Evolutionary conservation across 371 early-diverging fungal species (phyloP), one percentile per base, ranked within the genome.

Genomic region (Umbelopsis sp.): DNA sequence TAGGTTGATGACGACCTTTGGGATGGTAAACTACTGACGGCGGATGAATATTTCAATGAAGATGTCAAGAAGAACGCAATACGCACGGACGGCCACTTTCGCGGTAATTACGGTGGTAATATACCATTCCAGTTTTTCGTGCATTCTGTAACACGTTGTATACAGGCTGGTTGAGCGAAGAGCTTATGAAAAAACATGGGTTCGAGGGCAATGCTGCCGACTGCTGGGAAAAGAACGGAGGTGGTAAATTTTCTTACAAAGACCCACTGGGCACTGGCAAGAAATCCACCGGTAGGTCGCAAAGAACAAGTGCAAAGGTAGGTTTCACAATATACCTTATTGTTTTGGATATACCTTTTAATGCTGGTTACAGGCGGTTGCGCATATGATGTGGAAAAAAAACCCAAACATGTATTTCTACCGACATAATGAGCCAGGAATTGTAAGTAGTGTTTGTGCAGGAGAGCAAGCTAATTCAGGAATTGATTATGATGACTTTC

Each of bases 401-500:
- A 91, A 91, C 50, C 92, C 90, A 3, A 91, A 91, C 65, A 87
- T 89, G 35, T 92, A 87, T 50, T 92, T 92, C 67, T 92, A 92
- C 75, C 78, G 91, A 25, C 89, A 90, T 67, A 90, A 87, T 41
- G 91, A 90, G 69, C 92, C 92, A 6, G 90, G 89, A 7, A 86
- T 81, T 64, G 86, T 83, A 80, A 69, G 74, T 71, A 44, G 14
- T 50, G 66, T 50, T 35, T 44, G 24, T n/a, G 7, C 41, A 7
- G 2, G 41, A 7, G 7, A 41, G 1, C 41, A 41, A 41, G 41
- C 41, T 5, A 5, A 7, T 41, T 1, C 35, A n/a, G 24, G 35
- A 65, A 20, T n/a, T 9, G 22, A 11, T 57, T 20, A 51, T 24
- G 11, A 38, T 41, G n/a, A 32, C 12, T 7, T 35, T 25, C 74